Conservation (phyloP, 2,329 filamentous ascomycete species). For the Lecanicillium sp. region DNA sequence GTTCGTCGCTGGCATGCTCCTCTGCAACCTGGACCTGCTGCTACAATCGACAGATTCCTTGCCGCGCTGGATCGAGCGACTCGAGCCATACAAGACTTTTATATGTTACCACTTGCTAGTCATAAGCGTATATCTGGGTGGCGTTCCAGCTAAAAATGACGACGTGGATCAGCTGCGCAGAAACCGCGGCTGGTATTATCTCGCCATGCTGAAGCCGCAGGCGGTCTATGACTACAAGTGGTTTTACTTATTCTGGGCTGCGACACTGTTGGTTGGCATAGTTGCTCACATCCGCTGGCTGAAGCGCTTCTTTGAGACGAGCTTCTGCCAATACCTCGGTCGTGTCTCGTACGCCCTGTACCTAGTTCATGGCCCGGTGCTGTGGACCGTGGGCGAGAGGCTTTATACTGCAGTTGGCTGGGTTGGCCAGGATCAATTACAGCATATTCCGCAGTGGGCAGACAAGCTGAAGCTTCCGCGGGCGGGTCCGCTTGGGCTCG, state of each 20-base stretch:
- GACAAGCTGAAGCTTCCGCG: constrained; percentile 46
- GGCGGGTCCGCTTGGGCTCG: constrained; percentile 50
- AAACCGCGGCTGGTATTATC: constrained; percentile 51
- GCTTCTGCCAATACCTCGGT: constrained; percentile 53
- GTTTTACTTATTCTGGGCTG: constrained; percentile 58
- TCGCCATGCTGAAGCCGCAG: constrained; percentile 55
- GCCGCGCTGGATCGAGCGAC: constrained; percentile 35
- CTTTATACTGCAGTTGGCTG: constrained; percentile 55
- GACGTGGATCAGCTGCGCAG: constrained; percentile 40
- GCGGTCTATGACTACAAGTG: constrained; percentile 59
- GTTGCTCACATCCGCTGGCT: constrained; percentile 50
- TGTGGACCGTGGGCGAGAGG: constrained; percentile 52
- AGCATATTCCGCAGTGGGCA: constrained; percentile 48
- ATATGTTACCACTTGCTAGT: constrained; percentile 46
- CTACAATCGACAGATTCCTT: constrained; percentile 36
- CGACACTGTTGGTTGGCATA: constrained; percentile 45
- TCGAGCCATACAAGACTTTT: constrained; percentile 39
- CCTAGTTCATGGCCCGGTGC: constrained; percentile 54
- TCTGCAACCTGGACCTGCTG: constrained; percentile 53
- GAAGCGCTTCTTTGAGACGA: constrained; percentile 48
- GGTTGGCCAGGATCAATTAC: constrained; percentile 35
- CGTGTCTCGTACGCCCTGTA: constrained; percentile 56
- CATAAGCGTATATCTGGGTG: constrained; percentile 48
- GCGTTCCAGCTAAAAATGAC: constrained; percentile 44
- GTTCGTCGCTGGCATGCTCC: constrained; percentile 53